Base-by-base conservation (phyloP, 495 filamentous ascomycete genomes). In the Polyplosphaeria fusca region DNA sequence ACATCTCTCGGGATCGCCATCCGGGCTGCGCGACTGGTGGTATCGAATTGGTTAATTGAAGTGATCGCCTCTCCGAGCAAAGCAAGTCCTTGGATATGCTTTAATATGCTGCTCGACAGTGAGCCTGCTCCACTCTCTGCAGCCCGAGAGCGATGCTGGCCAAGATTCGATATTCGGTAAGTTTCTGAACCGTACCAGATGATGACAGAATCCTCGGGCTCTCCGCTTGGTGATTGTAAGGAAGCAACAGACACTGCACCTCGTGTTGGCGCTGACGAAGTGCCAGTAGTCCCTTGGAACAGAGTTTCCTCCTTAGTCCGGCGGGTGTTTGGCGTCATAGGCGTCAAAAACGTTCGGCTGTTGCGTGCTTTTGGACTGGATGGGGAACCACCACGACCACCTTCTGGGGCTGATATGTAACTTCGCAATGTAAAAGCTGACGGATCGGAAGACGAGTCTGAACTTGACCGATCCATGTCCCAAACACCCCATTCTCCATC, bases 401-500 rank as follows among this genome's bases (percentile, higher is more conserved):
- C 40, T 38, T 22, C 76, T 70, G 47, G 83, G 74, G 47, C 88
- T 75, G 48, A 85, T n/a, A 74, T 38, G 50, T 51, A 87, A 20
- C 89, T 89, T 18, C 77, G 79, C 12, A 91, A 71, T 46, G 82
- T 82, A 64, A 88, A 94, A 22, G 76, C 68, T 16, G 86, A 84
- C 3, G 58, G 85, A 68, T 5, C 83, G 80, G 14, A 82, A 78
- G 78, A 14, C 85, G 66, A 73, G 67, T 67, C 75, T 3, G 75
- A 85, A 55, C 81, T 81, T 35, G 81, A 77, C 1, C 85, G 83
- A 64, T 89, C 83, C 26, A 91, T 75, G 71, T 94, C 89, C 91
- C 92, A 96, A 24, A 97, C 82, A 3, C 89, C 91, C 91, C 91
- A 97, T 73, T 94, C 86, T 0, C 90, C 92, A 68, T 95, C 89